These are phyloP conservation scores for Colletotrichum phormii DNA, from an alignment of 2,329 filamentous ascomycete genomes.

Conservation along the genomic window DNA sequence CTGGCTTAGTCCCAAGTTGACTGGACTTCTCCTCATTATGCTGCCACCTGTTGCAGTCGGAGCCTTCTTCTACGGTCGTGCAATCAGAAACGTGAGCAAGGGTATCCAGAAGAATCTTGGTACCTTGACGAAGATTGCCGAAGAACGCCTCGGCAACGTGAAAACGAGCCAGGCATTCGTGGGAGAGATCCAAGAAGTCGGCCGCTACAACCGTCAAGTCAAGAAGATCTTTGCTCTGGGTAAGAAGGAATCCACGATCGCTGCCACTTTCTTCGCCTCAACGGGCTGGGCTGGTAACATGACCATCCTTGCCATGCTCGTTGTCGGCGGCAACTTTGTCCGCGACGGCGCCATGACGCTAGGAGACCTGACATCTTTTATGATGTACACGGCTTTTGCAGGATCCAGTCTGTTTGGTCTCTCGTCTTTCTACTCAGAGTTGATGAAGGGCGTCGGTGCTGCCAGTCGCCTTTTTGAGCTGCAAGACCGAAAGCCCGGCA, in stretches of 20 bases:
- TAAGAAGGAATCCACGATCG: conserved; percentile 86
- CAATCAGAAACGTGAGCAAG: conserved; percentile 89
- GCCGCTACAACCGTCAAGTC: conserved; percentile 91
- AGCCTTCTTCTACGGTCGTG: conserved; percentile 90
- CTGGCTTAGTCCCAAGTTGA: conserved; percentile 93
- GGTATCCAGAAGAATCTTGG: conserved; percentile 95
- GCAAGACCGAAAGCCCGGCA: conserved; percentile 87
- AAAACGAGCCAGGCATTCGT: conserved; percentile 97
- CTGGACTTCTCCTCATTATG: conserved; percentile 85
- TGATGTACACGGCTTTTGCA: conserved; percentile 96
- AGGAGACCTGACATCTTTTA: conserved; percentile 93
- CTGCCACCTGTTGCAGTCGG: conserved; percentile 91
- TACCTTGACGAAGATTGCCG: conserved; percentile 94
- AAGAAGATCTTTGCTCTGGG: conserved; percentile 92
- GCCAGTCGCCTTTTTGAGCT: conserved; percentile 97
- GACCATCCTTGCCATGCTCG: conserved; percentile 91
- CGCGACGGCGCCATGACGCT: conserved; percentile 87
- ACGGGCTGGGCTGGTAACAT: conserved; percentile 96
- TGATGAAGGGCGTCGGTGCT: conserved; percentile 99
- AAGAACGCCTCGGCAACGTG: conserved; percentile 97
- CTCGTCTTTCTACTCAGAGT: conserved; percentile 95
- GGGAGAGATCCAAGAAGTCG: conserved; percentile 89
- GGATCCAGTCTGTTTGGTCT: conserved; percentile 91
- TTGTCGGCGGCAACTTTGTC: conserved; percentile 92
- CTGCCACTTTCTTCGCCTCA: conserved; percentile 87